A percentile compares a stretch with the other conserved stretches of the same genome.
Evolutionary conservation across 2,329 filamentous ascomycete genomes (phyloP).

Genomic region (Hirsutella rhossiliensis): DNA sequence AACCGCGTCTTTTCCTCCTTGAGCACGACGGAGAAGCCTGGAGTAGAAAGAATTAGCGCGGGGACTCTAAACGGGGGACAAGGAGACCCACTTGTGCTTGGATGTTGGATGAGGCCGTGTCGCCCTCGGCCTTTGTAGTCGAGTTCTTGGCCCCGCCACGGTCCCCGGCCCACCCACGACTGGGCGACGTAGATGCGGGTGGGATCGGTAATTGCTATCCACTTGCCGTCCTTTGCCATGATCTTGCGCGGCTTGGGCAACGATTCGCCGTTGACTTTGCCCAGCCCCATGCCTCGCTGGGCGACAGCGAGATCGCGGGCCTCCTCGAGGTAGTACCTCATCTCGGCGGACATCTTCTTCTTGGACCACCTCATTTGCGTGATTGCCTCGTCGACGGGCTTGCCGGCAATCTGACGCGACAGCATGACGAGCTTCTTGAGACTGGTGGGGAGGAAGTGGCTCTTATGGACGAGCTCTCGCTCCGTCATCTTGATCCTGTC

Average conservation of each 20-base stretch:
- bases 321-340: slow-evolving; percentile 66
- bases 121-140: slow-evolving; percentile 69
- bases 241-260: slow-evolving; percentile 38
- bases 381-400: slow-evolving; percentile 88
- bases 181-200: slow-evolving; percentile 84
- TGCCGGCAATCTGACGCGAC: slow-evolving; percentile 80
- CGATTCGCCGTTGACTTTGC: slow-evolving; percentile 26
- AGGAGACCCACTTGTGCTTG: slow-evolving; percentile 56
- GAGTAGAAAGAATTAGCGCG: not conserved
- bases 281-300: slow-evolving; percentile 73
- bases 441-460: slow-evolving; percentile 66
- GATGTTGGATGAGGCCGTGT: slow-evolving; percentile 55
- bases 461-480: slow-evolving; percentile 44
- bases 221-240: slow-evolving; percentile 62
- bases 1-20: slow-evolving; percentile 92
- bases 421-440: slow-evolving; percentile 86
- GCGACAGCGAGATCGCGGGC: slow-evolving; percentile 74
- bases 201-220: slow-evolving; percentile 57
- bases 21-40: slow-evolving; percentile 66
- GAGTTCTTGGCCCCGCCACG: slow-evolving; percentile 40
- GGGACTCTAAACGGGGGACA: not conserved
- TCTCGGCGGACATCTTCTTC: slow-evolving; percentile 80
- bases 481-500: slow-evolving; percentile 57
- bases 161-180: slow-evolving; percentile 80
- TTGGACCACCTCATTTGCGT: slow-evolving; percentile 90